These are phyloP conservation scores for Ilyonectria robusta DNA, from an alignment of 2,329 filamentous ascomycete genomes.

Conservation along the genomic window DNA sequence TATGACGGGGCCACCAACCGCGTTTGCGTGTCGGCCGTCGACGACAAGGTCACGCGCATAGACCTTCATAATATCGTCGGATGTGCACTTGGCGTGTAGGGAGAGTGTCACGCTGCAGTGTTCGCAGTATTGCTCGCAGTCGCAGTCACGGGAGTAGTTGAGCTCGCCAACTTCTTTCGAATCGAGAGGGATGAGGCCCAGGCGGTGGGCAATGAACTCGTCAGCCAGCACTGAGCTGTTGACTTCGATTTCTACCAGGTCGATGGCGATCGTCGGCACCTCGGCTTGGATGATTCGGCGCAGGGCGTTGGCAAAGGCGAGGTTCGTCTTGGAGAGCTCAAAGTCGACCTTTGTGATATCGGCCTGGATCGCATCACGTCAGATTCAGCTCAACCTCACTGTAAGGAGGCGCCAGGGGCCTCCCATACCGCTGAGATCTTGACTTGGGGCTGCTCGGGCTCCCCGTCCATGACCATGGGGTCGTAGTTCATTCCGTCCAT, in stretches of 20 bases:
- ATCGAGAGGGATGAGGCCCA: constrained; percentile 90
- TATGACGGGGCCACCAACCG: constrained; percentile 86
- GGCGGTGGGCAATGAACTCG: constrained; percentile 93
- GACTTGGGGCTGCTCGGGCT: constrained; percentile 69
- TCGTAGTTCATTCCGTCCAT: constrained; percentile 72
- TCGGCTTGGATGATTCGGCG: constrained; percentile 93
- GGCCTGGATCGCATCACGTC: constrained; percentile 68
- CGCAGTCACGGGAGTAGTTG: constrained; percentile 92
- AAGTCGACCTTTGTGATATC: constrained; percentile 89
- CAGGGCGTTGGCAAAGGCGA: constrained; percentile 92
- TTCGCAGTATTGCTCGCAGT: constrained; percentile 96
- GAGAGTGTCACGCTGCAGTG: constrained; percentile 89
- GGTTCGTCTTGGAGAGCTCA: constrained; percentile 88
- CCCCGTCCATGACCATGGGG: constrained; percentile 71
- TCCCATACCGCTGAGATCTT: constrained; percentile 71
- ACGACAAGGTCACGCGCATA: constrained; percentile 92
- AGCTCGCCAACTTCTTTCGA: constrained; percentile 87
- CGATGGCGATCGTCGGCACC: constrained; percentile 94
- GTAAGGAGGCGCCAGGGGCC: constrained; percentile 19
- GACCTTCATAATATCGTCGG: constrained; percentile 91
- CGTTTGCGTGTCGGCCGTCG: constrained; percentile 77
- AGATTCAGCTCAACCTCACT: constrained; percentile 37
- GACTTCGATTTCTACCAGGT: constrained; percentile 90
- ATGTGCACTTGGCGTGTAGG: constrained; percentile 87
- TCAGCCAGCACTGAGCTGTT: constrained; percentile 98